Conservation (phyloP, 2,329 filamentous ascomycete genomes). For the Monosporascus sp. region DNA sequence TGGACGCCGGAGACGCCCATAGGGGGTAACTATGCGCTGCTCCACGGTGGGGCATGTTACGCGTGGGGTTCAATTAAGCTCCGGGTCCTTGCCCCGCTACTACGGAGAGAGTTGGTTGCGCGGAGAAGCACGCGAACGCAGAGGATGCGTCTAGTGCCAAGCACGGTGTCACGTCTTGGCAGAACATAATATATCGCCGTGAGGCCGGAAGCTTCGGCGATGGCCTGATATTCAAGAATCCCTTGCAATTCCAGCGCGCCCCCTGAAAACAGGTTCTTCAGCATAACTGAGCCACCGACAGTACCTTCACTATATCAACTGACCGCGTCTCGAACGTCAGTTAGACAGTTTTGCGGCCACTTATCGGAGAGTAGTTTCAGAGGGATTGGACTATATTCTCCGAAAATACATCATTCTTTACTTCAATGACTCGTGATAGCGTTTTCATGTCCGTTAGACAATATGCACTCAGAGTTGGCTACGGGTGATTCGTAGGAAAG, state of each 20-base stretch:
- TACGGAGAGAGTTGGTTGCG: constrained; percentile 33
- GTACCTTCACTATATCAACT: too few species aligned
- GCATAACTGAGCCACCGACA: constrained; percentile 29
- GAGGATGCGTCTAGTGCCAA: constrained; percentile 32
- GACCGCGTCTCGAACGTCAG: too few species aligned
- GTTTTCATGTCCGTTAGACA: too few species aligned
- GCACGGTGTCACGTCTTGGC: constrained; percentile 43
- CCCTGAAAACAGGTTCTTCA: constrained; percentile 34
- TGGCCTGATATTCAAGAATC: constrained; percentile 41
- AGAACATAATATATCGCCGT: constrained; percentile 42
- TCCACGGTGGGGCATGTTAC: constrained; percentile 43
- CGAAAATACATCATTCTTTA: too few species aligned
- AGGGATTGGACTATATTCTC: too few species aligned
- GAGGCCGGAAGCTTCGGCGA: constrained; percentile 39
- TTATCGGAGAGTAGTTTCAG: too few species aligned
- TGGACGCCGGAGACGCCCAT: constrained; percentile 48
- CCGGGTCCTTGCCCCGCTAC: constrained; percentile 41
- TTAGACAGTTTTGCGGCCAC: too few species aligned
- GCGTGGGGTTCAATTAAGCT: constrained; percentile 44
- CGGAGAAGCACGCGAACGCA: constrained; percentile 32
- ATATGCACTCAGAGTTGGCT: too few species aligned
- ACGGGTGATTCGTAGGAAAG: too few species aligned
- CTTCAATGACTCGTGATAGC: too few species aligned
- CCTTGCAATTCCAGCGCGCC: constrained; percentile 39
- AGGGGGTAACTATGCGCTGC: constrained; percentile 46